Evolutionary conservation across 1,284 basidiomycete genomes (phyloP).

Genomic region (Moesziomyces sp.): DNA sequence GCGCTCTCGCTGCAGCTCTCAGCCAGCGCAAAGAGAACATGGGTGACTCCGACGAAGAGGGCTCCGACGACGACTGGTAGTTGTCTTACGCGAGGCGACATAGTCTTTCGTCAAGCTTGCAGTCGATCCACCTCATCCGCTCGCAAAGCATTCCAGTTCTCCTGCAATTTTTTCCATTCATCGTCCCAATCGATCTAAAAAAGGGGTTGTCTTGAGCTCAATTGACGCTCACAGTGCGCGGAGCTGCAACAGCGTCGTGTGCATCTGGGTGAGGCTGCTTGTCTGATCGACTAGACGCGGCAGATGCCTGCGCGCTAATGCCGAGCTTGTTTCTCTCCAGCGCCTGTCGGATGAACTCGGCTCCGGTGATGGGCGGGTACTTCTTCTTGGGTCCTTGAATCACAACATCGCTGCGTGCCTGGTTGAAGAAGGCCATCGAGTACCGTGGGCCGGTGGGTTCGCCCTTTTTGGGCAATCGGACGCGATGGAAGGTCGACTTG

Average conservation of each 20-base stretch:
- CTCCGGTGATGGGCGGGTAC: conserved; percentile 42
- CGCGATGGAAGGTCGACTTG: conserved; percentile 74
- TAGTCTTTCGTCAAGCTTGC: no score
- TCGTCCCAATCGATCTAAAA: neutral
- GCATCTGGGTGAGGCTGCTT: conserved; percentile 2
- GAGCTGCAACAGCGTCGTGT: neutral
- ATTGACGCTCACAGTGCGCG: neutral
- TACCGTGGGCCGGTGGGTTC: conserved; percentile 53
- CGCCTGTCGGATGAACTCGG: conserved; percentile 52
- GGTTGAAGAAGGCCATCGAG: conserved; percentile 65
- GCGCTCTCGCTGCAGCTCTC: conserved; percentile 76
- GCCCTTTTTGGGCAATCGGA: conserved; percentile 70
- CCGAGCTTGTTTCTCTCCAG: conserved; percentile 41
- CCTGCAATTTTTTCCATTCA: neutral
- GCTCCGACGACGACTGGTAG: conserved; percentile 71
- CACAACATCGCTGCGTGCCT: conserved; percentile 48
- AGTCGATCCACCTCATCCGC: no score
- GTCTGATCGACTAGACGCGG: neutral
- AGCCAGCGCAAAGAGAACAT: conserved; percentile 86
- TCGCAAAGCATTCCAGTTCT: no score
- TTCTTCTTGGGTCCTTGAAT: conserved; percentile 60
- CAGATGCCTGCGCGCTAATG: conserved; percentile 1
- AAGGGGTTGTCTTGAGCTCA: neutral
- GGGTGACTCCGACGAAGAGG: conserved; percentile 88
- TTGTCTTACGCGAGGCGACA: neutral